These are phyloP conservation scores for Trichosporon sp. DNA, from an alignment of 1,284 basidiomycete species.

Conservation along the genomic window DNA sequence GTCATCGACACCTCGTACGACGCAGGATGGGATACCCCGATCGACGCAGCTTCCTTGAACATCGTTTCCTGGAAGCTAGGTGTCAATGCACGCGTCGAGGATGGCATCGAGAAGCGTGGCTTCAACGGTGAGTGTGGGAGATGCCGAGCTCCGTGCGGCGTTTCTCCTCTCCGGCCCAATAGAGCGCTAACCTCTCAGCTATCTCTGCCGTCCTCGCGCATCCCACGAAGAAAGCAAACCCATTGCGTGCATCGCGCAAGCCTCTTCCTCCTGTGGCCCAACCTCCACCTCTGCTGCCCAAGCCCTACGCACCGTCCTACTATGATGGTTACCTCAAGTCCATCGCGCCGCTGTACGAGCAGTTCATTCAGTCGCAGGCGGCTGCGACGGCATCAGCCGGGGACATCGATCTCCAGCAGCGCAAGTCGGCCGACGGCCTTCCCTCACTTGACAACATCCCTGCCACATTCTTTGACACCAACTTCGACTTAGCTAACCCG, in stretches of 20 bases:
- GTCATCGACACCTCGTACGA: slow-evolving; percentile 45
- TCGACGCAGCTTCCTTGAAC: slow-evolving; percentile 42
- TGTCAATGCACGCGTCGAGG: slow-evolving; percentile 37
- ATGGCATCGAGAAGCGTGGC: slow-evolving; percentile 50
- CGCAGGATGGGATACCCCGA: slow-evolving; percentile 44
- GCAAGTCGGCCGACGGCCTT: slow-evolving; percentile 41
- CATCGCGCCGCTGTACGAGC: slow-evolving; percentile 75
- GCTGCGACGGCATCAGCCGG: slow-evolving; percentile 40
- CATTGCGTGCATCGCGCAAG: slow-evolving; percentile 76
- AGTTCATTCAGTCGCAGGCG: slow-evolving; percentile 42
- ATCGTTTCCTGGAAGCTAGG: slow-evolving; percentile 50
- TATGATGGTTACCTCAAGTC: slow-evolving; percentile 79
- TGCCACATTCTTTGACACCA: slow-evolving; percentile 71
- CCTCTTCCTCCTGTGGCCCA: slow-evolving; percentile 68
- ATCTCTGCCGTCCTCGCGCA: slow-evolving; percentile 80
- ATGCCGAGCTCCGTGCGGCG: not conserved
- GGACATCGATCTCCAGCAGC: slow-evolving; percentile 29
- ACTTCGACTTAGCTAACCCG: slow-evolving; percentile 85
- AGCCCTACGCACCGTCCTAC: slow-evolving; percentile 60
- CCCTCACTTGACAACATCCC: slow-evolving; percentile 77
- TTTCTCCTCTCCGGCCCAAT: too few relatives aligned
- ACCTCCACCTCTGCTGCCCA: slow-evolving; percentile 68
- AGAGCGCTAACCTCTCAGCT: slow-evolving; percentile 52
- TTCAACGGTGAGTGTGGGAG: slow-evolving; percentile 45
- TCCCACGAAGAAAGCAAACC: slow-evolving; percentile 78